Percentiles rank a stretch among this genome's conserved stretches.
Conservation (phyloP, 148 eudicot species). For the Rhododendron vialii region DNA sequence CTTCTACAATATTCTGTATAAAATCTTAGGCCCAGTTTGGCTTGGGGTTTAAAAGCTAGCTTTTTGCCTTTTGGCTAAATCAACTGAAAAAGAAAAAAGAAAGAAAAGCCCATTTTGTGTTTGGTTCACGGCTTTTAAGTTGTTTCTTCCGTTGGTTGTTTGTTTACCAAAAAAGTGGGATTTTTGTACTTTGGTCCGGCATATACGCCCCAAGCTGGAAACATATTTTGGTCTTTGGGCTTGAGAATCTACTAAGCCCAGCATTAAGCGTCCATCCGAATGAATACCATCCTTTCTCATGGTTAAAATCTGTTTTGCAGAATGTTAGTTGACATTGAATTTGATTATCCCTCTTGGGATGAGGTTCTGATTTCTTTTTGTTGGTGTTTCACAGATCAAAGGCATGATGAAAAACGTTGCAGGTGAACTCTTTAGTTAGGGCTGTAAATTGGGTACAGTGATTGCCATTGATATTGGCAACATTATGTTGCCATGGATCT, state of each 20-base stretch:
- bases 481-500: slow-evolving; percentile 18
- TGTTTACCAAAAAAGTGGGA: background rate
- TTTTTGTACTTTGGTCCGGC: background rate
- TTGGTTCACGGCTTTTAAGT: background rate
- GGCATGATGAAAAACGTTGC: slow-evolving; percentile 41
- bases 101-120: background rate
- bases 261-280: background rate
- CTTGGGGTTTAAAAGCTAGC: background rate
- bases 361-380: background rate
- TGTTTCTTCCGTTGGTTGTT: background rate
- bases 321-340: background rate
- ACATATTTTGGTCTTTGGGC: background rate
- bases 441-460: background rate
- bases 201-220: background rate
- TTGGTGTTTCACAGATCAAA: slow-evolving; percentile 28
- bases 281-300: background rate
- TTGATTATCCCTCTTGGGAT: background rate
- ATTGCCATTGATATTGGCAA: slow-evolving; percentile 17
- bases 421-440: slow-evolving; percentile 34
- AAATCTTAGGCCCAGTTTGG: background rate
- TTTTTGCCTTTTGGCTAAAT: background rate
- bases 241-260: background rate
- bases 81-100: background rate
- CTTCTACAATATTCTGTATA: background rate
- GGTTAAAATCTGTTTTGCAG: background rate